phyloP scores from a whole-genome alignment of 2,329 filamentous ascomycete genomes.

The Aspergillus fructus region DNA sequence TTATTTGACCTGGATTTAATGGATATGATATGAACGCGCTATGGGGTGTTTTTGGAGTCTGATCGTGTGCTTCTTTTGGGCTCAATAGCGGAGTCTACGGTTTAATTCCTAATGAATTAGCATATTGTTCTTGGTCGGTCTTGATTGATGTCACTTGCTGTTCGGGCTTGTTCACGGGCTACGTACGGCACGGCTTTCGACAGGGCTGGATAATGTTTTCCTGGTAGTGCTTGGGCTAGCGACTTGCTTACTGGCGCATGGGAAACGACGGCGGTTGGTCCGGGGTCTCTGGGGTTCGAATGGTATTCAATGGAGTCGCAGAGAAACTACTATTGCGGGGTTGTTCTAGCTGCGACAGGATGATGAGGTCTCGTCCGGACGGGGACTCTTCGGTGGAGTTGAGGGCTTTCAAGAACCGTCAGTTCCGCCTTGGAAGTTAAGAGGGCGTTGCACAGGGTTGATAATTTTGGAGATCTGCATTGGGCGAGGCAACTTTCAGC shows the following conservation, averaged over 20 bases:
- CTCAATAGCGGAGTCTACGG: conserved; percentile 15
- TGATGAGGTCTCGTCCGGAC: background rate
- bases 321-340: background rate
- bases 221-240: background rate
- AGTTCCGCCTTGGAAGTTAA: conserved; percentile 26
- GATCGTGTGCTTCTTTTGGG: background rate
- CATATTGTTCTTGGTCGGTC: conserved; percentile 15
- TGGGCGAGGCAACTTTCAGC: conserved; percentile 7
- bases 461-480: conserved; percentile 23
- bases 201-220: background rate
- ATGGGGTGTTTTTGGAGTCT: conserved; percentile 4
- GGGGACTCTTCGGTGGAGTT: too few species aligned
- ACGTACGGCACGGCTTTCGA: background rate
- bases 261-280: background rate
- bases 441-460: conserved; percentile 23
- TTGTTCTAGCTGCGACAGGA: background rate
- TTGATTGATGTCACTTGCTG: conserved; percentile 13
- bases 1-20: background rate
- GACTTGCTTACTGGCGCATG: conserved; percentile 9
- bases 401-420: background rate
- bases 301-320: background rate
- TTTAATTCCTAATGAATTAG: conserved; percentile 19
- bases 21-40: background rate
- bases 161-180: conserved; percentile 1
- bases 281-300: background rate